These are phyloP conservation scores for Phytomonas francai DNA, from an alignment of 208 protist species.

Conservation along the genomic window DNA sequence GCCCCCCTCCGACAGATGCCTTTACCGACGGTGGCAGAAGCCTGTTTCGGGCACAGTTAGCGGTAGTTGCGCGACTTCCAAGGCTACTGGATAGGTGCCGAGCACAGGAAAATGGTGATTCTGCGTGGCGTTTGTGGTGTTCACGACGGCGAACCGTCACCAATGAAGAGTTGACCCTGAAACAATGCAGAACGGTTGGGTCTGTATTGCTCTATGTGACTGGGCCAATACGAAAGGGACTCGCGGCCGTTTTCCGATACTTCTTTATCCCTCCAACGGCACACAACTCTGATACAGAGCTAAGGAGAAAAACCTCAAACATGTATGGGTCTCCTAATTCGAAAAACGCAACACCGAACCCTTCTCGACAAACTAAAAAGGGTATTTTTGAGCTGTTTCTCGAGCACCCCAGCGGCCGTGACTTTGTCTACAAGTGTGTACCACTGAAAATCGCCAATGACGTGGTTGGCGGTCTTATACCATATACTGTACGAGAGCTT, in stretches of 20 bases:
- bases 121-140: slow-evolving; percentile 43
- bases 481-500: slow-evolving; percentile 36
- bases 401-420: slow-evolving; percentile 43
- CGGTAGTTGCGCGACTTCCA: slow-evolving; percentile 36
- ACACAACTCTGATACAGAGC: neutral
- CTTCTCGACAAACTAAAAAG: neutral
- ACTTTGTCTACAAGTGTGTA: slow-evolving; percentile 54
- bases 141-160: slow-evolving; percentile 19
- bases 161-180: slow-evolving; percentile 9
- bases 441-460: slow-evolving; percentile 59
- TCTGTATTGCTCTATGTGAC: slow-evolving; percentile 23
- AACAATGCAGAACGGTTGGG: slow-evolving; percentile 11
- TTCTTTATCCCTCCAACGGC: slow-evolving; percentile 32
- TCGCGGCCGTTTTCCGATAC: slow-evolving; percentile 23
- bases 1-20: slow-evolving; percentile 20
- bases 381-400: slow-evolving; percentile 59
- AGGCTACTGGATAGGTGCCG: slow-evolving; percentile 27
- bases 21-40: slow-evolving; percentile 26
- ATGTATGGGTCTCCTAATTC: neutral
- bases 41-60: slow-evolving; percentile 24
- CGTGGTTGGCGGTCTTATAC: slow-evolving; percentile 32
- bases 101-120: slow-evolving; percentile 29
- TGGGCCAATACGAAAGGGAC: slow-evolving; percentile 24
- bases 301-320: neutral
- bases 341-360: neutral